phyloP scores from a whole-genome alignment of 768 basidiomycete species.

The Mycena latifolia region DNA sequence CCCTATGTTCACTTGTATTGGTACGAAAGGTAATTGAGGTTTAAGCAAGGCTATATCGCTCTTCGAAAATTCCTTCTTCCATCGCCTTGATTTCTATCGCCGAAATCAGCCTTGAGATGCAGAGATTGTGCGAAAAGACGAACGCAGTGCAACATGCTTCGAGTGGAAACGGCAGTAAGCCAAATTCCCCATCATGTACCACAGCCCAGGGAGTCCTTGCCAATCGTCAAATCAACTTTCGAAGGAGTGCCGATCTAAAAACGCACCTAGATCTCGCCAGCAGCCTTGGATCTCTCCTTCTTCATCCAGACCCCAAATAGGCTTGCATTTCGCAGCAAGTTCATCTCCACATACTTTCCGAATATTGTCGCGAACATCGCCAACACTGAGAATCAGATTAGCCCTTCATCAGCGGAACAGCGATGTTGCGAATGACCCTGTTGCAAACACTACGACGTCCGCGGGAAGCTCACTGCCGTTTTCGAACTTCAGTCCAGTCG shows the following conservation, averaged over 20 bases:
- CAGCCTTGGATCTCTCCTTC: slow-evolving; percentile 72
- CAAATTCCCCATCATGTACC: slow-evolving; percentile 75
- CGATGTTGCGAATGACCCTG: slow-evolving; percentile 53
- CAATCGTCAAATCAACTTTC: not conserved
- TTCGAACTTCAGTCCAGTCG: slow-evolving; percentile 59
- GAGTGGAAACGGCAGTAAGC: slow-evolving; percentile 55
- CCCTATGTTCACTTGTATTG: not conserved
- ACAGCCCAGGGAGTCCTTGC: slow-evolving; percentile 56
- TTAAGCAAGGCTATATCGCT: slow-evolving; percentile 34
- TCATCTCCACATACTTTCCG: slow-evolving; percentile 60
- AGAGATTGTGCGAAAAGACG: slow-evolving; percentile 41
- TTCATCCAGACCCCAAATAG: slow-evolving; percentile 74
- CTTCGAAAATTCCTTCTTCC: slow-evolving; percentile 57
- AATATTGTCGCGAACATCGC: slow-evolving; percentile 55
- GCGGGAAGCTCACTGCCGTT: slow-evolving; percentile 60
- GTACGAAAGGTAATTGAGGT: not conserved
- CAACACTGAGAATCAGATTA: slow-evolving; percentile 52
- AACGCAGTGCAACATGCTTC: slow-evolving; percentile 68
- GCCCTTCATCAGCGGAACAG: not conserved
- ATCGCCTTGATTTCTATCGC: slow-evolving; percentile 70
- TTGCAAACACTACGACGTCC: slow-evolving; percentile 72
- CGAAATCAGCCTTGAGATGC: not conserved
- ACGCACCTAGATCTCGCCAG: slow-evolving; percentile 61
- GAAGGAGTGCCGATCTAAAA: not conserved
- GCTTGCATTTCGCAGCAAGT: slow-evolving; percentile 57